These are phyloP conservation scores for Hymenochaete sp. DNA, from an alignment of 1,284 basidiomycete species.

Conservation along the genomic window DNA sequence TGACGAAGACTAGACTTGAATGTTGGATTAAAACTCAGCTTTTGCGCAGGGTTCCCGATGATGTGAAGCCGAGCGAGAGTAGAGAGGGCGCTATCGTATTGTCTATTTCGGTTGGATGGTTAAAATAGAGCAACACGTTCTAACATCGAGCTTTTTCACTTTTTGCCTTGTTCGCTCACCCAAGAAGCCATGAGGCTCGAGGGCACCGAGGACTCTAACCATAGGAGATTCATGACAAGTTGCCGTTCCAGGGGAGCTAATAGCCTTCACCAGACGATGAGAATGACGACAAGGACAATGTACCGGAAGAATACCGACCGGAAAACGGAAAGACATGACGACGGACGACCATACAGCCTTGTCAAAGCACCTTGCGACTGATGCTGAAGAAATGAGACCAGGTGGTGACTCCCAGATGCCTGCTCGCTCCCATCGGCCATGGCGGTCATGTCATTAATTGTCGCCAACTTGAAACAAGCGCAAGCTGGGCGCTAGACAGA, in stretches of 20 bases:
- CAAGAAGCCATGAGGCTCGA: slow-evolving; percentile 72
- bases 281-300: slow-evolving; percentile 15
- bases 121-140: slow-evolving; percentile 1
- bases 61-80: slow-evolving; percentile 72
- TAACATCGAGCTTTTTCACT: slow-evolving; percentile 35
- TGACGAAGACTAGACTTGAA: slow-evolving; percentile 79
- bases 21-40: slow-evolving; percentile 61
- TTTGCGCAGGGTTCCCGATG: slow-evolving; percentile 50
- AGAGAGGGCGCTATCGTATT: slow-evolving; percentile 61
- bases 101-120: slow-evolving; percentile 34
- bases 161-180: slow-evolving; percentile 68
- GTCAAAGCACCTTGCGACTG: slow-evolving; percentile 81
- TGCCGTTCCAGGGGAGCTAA: slow-evolving; percentile 83
- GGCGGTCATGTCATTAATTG: no score
- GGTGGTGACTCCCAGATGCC: slow-evolving; percentile 47
- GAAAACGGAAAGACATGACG: slow-evolving; percentile 90
- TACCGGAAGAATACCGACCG: slow-evolving; percentile 40
- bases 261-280: slow-evolving; percentile 43
- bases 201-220: slow-evolving; percentile 76
- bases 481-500: no score
- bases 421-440: no score
- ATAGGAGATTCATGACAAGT: slow-evolving; percentile 85
- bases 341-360: slow-evolving; percentile 82
- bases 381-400: slow-evolving; percentile 79
- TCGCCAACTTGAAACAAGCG: no score